A percentile compares a stretch with the other conserved stretches of the same genome.
These are phyloP conservation scores for Besnoitia besnoiti DNA, from an alignment of 169 alveolate species.

Conservation along the genomic window DNA sequence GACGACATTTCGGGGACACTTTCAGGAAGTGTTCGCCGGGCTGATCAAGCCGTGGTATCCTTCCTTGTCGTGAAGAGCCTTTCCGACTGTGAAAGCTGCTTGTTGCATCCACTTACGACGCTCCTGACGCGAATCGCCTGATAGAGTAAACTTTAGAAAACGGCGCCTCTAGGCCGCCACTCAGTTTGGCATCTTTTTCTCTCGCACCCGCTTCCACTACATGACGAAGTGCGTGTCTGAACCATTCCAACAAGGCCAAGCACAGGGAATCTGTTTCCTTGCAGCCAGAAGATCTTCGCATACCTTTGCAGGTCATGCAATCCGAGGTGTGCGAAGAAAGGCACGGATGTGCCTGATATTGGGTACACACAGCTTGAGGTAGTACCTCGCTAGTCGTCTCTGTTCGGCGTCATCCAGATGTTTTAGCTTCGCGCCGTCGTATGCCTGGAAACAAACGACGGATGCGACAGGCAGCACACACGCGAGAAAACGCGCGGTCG, in stretches of 20 bases:
- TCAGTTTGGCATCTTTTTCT: not conserved
- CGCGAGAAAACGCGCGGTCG: too few species aligned
- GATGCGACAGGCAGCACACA: not conserved
- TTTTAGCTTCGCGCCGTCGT: not conserved
- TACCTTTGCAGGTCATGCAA: too few species aligned
- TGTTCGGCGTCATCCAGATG: not conserved
- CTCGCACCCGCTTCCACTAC: not conserved
- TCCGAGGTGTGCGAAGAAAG: too few species aligned
- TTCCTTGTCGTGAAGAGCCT: too few species aligned
- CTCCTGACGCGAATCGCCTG: conserved; percentile 29
- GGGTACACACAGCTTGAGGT: not conserved
- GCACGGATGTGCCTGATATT: not conserved
- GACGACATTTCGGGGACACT: too few species aligned
- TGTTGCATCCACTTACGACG: conserved; percentile 14
- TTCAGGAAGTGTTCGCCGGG: too few species aligned
- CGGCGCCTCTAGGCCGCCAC: not conserved
- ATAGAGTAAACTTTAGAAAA: not conserved
- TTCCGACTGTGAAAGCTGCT: too few species aligned
- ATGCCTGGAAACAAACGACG: not conserved
- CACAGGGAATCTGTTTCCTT: too few species aligned
- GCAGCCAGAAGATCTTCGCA: too few species aligned
- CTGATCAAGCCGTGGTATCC: too few species aligned
- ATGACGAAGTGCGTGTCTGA: conserved; percentile 2
- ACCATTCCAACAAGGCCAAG: too few species aligned
- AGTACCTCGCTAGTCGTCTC: not conserved